Percentiles rank a stretch among this genome's conserved stretches.
phyloP scores from a whole-genome alignment of 169 alveolate species.

The Cryptosporidium bovis region DNA sequence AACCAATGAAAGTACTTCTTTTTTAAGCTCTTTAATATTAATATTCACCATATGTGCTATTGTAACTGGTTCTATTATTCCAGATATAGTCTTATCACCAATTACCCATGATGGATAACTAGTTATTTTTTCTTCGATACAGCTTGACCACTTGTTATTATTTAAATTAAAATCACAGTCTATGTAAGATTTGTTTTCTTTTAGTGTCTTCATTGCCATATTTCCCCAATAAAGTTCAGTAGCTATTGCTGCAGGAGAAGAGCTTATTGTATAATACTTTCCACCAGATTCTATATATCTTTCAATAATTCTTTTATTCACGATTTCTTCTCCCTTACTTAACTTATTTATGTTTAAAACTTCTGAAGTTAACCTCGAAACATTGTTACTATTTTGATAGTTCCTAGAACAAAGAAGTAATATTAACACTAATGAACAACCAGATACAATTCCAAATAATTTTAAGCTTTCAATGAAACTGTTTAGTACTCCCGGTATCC shows the following conservation, averaged over 20 bases:
- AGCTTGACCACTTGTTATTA: conserved; percentile 34
- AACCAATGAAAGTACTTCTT: conserved; percentile 37
- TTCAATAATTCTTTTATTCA: conserved; percentile 54
- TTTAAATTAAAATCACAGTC: conserved; percentile 41
- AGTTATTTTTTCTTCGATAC: conserved; percentile 49
- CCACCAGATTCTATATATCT: conserved; percentile 70
- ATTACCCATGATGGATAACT: conserved; percentile 67
- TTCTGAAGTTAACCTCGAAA: conserved; percentile 15
- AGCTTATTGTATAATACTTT: conserved; percentile 16
- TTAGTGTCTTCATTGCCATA: conserved; percentile 16
- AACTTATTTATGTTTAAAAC: conserved; percentile 28
- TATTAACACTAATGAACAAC: conserved; percentile 8
- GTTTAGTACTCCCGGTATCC: conserved; percentile 64
- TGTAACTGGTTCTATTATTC: conserved; percentile 41
- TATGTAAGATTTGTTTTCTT: conserved; percentile 26
- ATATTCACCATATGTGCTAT: conserved; percentile 58
- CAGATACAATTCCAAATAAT: conserved; percentile 24
- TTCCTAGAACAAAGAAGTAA: conserved; percentile 30
- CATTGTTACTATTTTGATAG: conserved; percentile 11
- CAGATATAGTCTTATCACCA: conserved; percentile 65
- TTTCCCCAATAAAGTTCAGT: conserved; percentile 59
- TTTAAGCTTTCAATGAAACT: conserved; percentile 35
- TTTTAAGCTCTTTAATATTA: conserved; percentile 25
- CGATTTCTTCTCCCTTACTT: conserved; percentile 42
- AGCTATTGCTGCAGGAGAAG: conserved; percentile 58